A percentile compares a stretch with the other conserved stretches of the same genome.
These are phyloP conservation scores for Neodidymelliopsis sp. DNA, from an alignment of 2,329 filamentous ascomycete genomes.

Conservation along the genomic window DNA sequence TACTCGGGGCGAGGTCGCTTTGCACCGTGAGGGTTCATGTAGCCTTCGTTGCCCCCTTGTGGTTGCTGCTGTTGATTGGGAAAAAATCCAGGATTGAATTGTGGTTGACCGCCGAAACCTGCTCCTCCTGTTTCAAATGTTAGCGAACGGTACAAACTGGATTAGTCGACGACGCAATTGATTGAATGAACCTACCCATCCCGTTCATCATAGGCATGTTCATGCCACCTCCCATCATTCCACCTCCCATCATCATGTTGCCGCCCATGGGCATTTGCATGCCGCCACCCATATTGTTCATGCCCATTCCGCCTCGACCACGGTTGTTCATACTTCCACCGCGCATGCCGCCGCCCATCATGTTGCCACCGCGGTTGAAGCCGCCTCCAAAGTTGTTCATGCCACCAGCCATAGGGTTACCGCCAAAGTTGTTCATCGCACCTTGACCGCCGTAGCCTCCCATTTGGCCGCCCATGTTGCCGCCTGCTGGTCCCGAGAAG, in stretches of 20 bases:
- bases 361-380: slow-evolving; percentile 54
- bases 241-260: slow-evolving; percentile 60
- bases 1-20: slow-evolving; percentile 80
- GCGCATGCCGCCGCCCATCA: slow-evolving; percentile 52
- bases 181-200: slow-evolving; percentile 39
- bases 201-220: slow-evolving; percentile 51
- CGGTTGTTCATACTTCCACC: slow-evolving; percentile 55
- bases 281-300: slow-evolving; percentile 46
- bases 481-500: slow-evolving; percentile 42
- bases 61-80: slow-evolving; percentile 52
- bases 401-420: slow-evolving; percentile 38
- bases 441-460: slow-evolving; percentile 55
- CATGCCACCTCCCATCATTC: slow-evolving; percentile 36
- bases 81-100: slow-evolving; percentile 80
- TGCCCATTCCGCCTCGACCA: slow-evolving; percentile 47
- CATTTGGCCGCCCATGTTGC: slow-evolving; percentile 50
- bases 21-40: slow-evolving; percentile 82
- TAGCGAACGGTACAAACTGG: slow-evolving; percentile 16
- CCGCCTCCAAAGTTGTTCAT: slow-evolving; percentile 50
- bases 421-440: slow-evolving; percentile 58
- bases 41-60: slow-evolving; percentile 62
- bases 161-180: background rate
- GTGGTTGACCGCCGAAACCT: slow-evolving; percentile 70
- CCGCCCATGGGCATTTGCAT: slow-evolving; percentile 49
- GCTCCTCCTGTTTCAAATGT: slow-evolving; percentile 20